Base-by-base conservation (phyloP, 306 rosid species). In the Rosa chinensis region DNA sequence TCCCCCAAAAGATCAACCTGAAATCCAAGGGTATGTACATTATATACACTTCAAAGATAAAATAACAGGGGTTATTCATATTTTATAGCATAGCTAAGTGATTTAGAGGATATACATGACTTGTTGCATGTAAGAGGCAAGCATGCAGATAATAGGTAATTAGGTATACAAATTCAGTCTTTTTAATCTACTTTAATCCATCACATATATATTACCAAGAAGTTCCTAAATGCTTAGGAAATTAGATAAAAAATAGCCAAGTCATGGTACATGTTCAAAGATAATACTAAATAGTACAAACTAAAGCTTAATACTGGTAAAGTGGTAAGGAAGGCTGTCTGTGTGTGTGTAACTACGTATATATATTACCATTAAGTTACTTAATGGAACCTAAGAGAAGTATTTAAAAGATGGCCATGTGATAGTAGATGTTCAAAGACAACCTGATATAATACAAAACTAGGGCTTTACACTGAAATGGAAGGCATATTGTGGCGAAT, bases 1-100 rank as follows among this genome's bases (percentile, higher is more conserved):
- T 91, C 97, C 74, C 93, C 99, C 89, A 96, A 86, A 70, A 93
- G 88, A 85, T 93, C 98, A 84, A 96, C 99, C 99, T 96, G 96
- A 85, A 88, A 88, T 43, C 55, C 76, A 69, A 81, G 67, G 53
- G 73, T 23, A 72, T 76, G 76, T 13, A 39, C 55, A 67, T 73
- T 70, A 84, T 48, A 79, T 55, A 88, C 47, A 55, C 68, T 17
- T 20, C 50, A 11, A 28, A 49, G 35, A 74, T 39, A 81, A 47
- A 61, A 80, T 66, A 70, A 11, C 5, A 32, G 20, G 62, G 14
- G 6, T 8, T 37, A 48, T 39, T 35, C 25, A 6, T 17, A 66
- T 37, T 16, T 39, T 18, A 37, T 39, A 17, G n/a, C 43, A 35
- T 61, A 23, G 4, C 6, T 59, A 58, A 59, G 66, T 59, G 66